phyloP scores from a whole-genome alignment of 768 basidiomycete genomes.

The Boletus rufocinnamomeus region DNA sequence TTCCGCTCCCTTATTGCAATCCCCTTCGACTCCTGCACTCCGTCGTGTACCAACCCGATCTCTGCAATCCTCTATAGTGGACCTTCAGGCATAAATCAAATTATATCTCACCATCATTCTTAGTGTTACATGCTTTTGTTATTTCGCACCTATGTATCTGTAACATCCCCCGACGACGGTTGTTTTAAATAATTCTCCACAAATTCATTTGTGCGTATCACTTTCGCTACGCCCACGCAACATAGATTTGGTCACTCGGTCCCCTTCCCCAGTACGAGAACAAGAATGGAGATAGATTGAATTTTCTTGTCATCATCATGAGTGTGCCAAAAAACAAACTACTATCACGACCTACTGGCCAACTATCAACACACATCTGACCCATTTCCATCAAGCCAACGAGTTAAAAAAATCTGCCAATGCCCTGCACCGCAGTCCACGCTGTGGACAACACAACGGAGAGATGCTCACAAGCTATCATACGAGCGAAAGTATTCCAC shows the following conservation, averaged over 20 bases:
- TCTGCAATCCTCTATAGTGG: conserved; percentile 18
- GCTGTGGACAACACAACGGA: conserved; percentile 12
- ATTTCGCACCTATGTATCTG: conserved; percentile 29
- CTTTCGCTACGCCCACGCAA: not conserved
- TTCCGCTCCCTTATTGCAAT: conserved; percentile 13
- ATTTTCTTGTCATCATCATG: conserved; percentile 11
- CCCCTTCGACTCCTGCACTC: conserved; percentile 15
- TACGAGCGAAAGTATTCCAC: conserved; percentile 22
- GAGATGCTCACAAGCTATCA: conserved; percentile 17
- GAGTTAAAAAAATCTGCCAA: conserved; percentile 11
- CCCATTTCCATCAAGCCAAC: conserved; percentile 11
- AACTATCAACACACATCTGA: conserved; percentile 24
- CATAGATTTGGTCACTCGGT: not conserved
- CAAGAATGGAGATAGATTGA: not conserved
- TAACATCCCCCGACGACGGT: conserved; percentile 6
- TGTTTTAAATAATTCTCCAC: not conserved
- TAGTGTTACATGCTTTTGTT: conserved; percentile 21
- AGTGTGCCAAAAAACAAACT: conserved; percentile 11
- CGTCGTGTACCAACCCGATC: conserved; percentile 15
- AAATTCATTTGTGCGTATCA: conserved; percentile 3
- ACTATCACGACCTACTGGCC: conserved; percentile 14
- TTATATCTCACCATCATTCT: conserved; percentile 20
- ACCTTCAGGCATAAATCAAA: conserved; percentile 29
- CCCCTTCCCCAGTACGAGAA: not conserved
- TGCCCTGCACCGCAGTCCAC: conserved; percentile 25